phyloP scores from a whole-genome alignment of 1,284 basidiomycete species.

The Porogramme epimiltina region DNA sequence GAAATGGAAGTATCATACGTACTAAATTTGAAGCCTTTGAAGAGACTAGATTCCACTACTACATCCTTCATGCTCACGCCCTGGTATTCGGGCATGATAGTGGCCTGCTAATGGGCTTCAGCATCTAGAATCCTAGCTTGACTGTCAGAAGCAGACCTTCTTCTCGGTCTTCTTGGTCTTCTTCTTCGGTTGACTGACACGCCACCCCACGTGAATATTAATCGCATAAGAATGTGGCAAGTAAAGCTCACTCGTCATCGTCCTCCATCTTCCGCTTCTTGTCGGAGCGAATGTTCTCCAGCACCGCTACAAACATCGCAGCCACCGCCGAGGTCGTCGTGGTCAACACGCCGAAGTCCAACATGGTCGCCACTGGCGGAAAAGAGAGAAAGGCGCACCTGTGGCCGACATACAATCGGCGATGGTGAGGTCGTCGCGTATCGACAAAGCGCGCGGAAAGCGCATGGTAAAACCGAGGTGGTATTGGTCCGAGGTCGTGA shows the following conservation, averaged over 20 bases:
- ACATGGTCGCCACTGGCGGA: background rate
- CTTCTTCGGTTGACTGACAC: slow-evolving; percentile 56
- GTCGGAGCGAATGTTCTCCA: slow-evolving; percentile 61
- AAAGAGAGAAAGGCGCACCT: slow-evolving; percentile 40
- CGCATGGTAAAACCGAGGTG: slow-evolving; percentile 80
- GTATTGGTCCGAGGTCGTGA: slow-evolving; percentile 75
- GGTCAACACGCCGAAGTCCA: slow-evolving; percentile 22
- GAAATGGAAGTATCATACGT: slow-evolving; percentile 29
- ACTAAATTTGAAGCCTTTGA: slow-evolving; percentile 82
- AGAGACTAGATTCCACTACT: slow-evolving; percentile 61
- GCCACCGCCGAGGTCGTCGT: slow-evolving; percentile 7
- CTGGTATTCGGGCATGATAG: slow-evolving; percentile 64
- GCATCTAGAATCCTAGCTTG: no score
- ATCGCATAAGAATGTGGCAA: background rate
- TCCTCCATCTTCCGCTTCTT: slow-evolving; percentile 71
- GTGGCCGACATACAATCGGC: slow-evolving; percentile 72
- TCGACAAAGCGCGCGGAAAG: slow-evolving; percentile 83
- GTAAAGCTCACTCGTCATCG: slow-evolving; percentile 46
- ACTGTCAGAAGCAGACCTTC: no score
- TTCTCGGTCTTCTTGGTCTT: slow-evolving; percentile 59
- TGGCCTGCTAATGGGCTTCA: no score
- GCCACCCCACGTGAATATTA: background rate
- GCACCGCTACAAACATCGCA: slow-evolving; percentile 30
- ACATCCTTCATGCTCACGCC: slow-evolving; percentile 65
- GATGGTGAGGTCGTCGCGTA: slow-evolving; percentile 72